These are phyloP conservation scores for Mucor racemosus DNA, from an alignment of 371 early-diverging fungal genomes.

Conservation along the genomic window DNA sequence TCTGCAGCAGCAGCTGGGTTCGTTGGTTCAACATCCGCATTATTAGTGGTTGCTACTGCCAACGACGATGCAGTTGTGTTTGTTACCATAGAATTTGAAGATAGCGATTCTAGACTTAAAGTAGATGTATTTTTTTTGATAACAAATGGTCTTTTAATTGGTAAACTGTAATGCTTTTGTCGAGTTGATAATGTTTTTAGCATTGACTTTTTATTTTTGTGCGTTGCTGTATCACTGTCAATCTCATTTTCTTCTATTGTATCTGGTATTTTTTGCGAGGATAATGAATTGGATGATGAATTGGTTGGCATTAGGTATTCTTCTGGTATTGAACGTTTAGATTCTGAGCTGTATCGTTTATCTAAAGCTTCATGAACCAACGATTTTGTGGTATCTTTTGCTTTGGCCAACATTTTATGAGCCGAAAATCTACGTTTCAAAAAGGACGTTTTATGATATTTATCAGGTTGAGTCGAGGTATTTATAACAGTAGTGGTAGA, in stretches of 20 bases:
- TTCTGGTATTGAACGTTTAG: constrained; percentile 6
- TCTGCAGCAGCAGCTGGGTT: constrained; percentile 17
- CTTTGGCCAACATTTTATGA: constrained; percentile 22
- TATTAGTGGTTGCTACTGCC: not conserved
- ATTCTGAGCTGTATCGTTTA: constrained; percentile 20
- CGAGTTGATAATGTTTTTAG: not conserved
- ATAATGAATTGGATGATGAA: not conserved
- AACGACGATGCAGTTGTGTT: constrained; percentile 1
- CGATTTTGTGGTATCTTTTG: constrained; percentile 24
- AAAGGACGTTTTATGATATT: not conserved
- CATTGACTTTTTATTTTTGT: not conserved
- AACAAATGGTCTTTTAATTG: constrained; percentile 11
- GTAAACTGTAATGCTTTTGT: constrained; percentile 14
- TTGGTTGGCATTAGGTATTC: not conserved
- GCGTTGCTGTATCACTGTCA: not conserved
- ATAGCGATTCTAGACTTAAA: constrained; percentile 5
- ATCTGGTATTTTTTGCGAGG: too few relatives aligned
- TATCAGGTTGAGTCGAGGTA: constrained; percentile 4
- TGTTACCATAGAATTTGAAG: constrained; percentile 4
- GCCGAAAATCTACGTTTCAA: constrained; percentile 15
- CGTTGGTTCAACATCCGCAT: not conserved
- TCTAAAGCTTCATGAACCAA: constrained; percentile 21
- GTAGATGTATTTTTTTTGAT: constrained; percentile 11
- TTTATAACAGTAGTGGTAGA: not conserved
- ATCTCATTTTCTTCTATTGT: not conserved